A percentile compares a stretch with the other conserved stretches of the same genome.
Conservation (phyloP, 345 rosid genomes). For the Moricandia moricandioides region DNA sequence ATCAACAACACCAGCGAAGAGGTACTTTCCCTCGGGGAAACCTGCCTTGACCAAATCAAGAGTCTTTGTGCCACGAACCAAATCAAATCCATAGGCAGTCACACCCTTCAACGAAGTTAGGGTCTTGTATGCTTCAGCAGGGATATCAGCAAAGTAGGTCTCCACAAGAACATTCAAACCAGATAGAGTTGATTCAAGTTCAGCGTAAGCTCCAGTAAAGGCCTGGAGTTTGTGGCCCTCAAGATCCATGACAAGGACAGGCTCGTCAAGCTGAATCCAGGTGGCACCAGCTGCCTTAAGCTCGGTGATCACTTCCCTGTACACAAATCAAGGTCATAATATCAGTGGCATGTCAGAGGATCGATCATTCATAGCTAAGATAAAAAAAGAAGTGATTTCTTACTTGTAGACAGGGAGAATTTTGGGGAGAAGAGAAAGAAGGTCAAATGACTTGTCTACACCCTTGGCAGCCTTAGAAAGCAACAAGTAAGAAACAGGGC, state of each 20-base stretch:
- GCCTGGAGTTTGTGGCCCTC: slow-evolving; percentile 79
- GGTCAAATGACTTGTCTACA: slow-evolving; percentile 74
- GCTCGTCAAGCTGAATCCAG: slow-evolving; percentile 95
- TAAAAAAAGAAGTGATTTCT: slow-evolving; percentile 23
- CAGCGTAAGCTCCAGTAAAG: slow-evolving; percentile 75
- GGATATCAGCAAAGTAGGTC: slow-evolving; percentile 95
- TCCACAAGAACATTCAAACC: slow-evolving; percentile 81
- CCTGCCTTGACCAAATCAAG: slow-evolving; percentile 74
- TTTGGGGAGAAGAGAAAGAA: slow-evolving; percentile 83
- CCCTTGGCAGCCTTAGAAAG: slow-evolving; percentile 95
- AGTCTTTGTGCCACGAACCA: slow-evolving; percentile 88
- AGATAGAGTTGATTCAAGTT: slow-evolving; percentile 74
- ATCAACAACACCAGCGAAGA: slow-evolving; percentile 95
- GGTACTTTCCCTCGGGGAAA: slow-evolving; percentile 78
- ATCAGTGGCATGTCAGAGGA: not conserved
- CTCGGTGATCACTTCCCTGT: slow-evolving; percentile 87
- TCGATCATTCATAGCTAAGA: not conserved
- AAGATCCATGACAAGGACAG: slow-evolving; percentile 88
- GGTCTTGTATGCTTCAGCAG: slow-evolving; percentile 74
- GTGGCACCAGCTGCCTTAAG: slow-evolving; percentile 98
- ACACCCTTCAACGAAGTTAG: slow-evolving; percentile 88
- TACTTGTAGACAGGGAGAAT: slow-evolving; percentile 88
- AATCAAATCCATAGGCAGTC: slow-evolving; percentile 79
- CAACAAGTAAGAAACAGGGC: slow-evolving; percentile 92
- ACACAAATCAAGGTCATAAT: slow-evolving; percentile 19